A percentile compares a stretch with the other conserved stretches of the same genome.
Evolutionary conservation across 805 yeast species (phyloP).

Genomic region (Yarrowia divulgata): DNA sequence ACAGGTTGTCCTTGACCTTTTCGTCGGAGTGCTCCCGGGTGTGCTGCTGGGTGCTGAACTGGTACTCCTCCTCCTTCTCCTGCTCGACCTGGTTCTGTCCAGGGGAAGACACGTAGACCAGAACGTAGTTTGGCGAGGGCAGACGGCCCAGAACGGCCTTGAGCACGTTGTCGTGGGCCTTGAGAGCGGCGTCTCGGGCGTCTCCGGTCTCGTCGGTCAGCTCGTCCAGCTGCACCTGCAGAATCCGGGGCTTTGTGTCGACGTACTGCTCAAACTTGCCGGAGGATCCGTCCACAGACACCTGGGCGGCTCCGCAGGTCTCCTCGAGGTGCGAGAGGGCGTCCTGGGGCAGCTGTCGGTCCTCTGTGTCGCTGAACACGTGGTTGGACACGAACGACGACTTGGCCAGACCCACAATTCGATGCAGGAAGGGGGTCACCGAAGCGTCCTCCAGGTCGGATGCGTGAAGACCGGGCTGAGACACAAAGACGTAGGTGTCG

Average conservation of each 20-base stretch:
- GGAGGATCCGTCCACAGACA: conserved; percentile 53
- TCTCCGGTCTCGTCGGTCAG: conserved; percentile 50
- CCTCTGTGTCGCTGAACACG: conserved; percentile 43
- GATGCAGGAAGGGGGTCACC: conserved; percentile 46
- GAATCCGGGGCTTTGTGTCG: conserved; percentile 67
- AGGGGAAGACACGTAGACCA: conserved; percentile 50
- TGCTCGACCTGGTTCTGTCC: conserved; percentile 26
- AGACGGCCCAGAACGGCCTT: conserved; percentile 47
- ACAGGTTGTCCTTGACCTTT: conserved; percentile 50
- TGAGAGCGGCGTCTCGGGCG: conserved; percentile 30
- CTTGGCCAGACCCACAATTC: conserved; percentile 38
- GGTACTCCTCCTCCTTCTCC: conserved; percentile 14
- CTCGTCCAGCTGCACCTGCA: conserved; percentile 62
- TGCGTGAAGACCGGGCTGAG: conserved; percentile 60
- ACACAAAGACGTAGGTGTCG: conserved; percentile 63
- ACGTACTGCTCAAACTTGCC: conserved; percentile 60
- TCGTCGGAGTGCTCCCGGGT: conserved; percentile 9
- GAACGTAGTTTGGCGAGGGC: conserved; percentile 50
- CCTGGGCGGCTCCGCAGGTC: conserved; percentile 62
- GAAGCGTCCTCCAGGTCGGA: conserved; percentile 59
- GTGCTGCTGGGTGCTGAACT: conserved; percentile 20
- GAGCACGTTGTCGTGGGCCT: conserved; percentile 46
- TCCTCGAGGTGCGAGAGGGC: conserved; percentile 46
- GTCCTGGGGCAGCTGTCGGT: conserved; percentile 44
- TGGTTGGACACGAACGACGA: conserved; percentile 26